Evolutionary conservation across 176 grass and related monocot genomes (phyloP).

Genomic region (Otatea glauca): DNA sequence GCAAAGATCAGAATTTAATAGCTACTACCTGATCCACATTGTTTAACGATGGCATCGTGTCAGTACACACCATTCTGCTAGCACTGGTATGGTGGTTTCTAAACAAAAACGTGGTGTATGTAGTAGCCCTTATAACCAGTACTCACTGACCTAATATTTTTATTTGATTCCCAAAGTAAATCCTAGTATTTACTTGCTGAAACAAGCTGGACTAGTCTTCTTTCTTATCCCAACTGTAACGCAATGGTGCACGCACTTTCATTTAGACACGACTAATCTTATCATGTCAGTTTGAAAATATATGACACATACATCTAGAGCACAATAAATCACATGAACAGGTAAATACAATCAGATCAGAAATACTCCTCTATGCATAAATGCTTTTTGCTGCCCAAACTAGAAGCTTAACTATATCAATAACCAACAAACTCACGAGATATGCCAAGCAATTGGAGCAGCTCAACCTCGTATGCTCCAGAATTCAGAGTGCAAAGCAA

Average conservation of each 20-base stretch:
- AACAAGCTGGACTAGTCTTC: not conserved
- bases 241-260: not conserved
- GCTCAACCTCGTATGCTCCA: not conserved
- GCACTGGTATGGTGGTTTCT: not conserved
- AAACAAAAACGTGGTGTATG: not conserved
- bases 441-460: not conserved
- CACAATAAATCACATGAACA: not conserved
- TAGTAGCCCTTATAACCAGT: not conserved
- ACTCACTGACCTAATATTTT: not conserved
- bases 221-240: not conserved
- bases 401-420: not conserved
- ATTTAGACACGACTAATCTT: not conserved
- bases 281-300: not conserved
- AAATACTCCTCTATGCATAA: not conserved
- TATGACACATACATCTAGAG: not conserved
- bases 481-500: not conserved
- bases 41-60: not conserved
- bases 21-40: not conserved
- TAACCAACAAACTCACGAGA: not conserved
- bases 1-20: not conserved
- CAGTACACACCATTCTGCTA: constrained; percentile 4
- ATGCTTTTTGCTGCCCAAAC: not conserved
- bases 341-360: not conserved
- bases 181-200: constrained; percentile 6
- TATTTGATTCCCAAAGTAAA: not conserved